Percentiles rank a stretch among this genome's conserved stretches.
Conservation (phyloP, 257 asterid species). For the Vinca minor region DNA sequence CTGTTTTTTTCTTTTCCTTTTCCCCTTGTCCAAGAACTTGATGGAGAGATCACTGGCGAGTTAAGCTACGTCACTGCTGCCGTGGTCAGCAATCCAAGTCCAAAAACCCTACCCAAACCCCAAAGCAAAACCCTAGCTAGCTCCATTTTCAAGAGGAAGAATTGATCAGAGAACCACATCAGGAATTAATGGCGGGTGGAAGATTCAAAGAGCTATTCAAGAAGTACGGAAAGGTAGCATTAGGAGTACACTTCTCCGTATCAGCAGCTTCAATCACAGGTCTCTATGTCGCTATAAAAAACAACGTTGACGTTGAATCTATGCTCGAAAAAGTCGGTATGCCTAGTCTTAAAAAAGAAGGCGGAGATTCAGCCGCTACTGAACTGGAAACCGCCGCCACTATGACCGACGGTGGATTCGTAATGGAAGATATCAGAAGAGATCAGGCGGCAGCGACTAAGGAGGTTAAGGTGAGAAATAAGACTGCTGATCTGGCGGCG, state of each 20-base stretch:
- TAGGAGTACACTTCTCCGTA: constrained; percentile 74
- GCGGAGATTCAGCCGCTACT: not conserved
- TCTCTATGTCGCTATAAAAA: constrained; percentile 64
- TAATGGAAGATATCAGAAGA: constrained; percentile 15
- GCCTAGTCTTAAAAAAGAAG: constrained; percentile 34
- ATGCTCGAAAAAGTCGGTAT: constrained; percentile 62
- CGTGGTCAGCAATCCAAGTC: too few relatives aligned
- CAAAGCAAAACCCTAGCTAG: too few relatives aligned
- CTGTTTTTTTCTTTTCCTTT: too few relatives aligned
- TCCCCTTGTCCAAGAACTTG: too few relatives aligned
- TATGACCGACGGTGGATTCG: constrained; percentile 10
- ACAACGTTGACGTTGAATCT: constrained; percentile 81
- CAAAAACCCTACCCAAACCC: too few relatives aligned
- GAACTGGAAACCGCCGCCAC: constrained; percentile 5
- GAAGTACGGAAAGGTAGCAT: constrained; percentile 82
- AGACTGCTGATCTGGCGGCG: constrained; percentile 69
- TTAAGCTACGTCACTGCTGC: too few relatives aligned
- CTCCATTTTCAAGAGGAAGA: too few relatives aligned
- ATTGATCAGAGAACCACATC: not conserved
- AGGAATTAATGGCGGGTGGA: constrained; percentile 41
- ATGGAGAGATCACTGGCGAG: too few relatives aligned
- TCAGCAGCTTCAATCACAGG: constrained; percentile 78
- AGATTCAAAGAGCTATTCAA: constrained; percentile 61
- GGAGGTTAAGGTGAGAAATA: constrained; percentile 46
- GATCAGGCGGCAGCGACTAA: constrained; percentile 12